Conservation (phyloP, 1,284 basidiomycete genomes). For the Boletus coffeatus region DNA sequence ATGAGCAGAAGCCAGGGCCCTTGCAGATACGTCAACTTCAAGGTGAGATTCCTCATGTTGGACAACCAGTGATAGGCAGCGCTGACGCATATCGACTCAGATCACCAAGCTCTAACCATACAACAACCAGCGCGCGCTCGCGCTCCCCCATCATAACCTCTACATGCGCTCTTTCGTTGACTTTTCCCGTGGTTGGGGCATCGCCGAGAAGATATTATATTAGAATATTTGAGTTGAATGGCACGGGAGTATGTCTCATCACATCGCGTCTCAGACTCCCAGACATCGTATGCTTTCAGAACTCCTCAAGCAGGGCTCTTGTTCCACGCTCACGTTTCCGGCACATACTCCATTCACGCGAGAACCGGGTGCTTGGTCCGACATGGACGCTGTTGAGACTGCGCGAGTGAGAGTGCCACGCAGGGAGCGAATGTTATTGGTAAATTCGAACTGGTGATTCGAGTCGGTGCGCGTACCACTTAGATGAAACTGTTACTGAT, state of each 20-base stretch:
- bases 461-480: constrained; percentile 37
- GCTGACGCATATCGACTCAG: neutral
- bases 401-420: neutral
- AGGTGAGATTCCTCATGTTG: neutral
- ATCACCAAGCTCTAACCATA: neutral
- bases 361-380: neutral
- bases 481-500: neutral
- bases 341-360: no score
- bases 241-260: neutral
- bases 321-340: no score
- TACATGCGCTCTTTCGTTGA: neutral
- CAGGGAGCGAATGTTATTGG: neutral
- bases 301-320: neutral
- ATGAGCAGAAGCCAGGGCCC: no score
- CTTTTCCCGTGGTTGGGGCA: neutral
- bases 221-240: neutral
- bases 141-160: neutral
- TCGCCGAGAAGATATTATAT: neutral
- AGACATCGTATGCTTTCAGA: neutral
- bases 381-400: neutral
- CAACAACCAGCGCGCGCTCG: neutral
- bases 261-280: neutral
- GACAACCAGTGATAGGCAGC: neutral
- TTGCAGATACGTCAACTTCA: neutral
- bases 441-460: constrained; percentile 75